A percentile compares a stretch with the other conserved stretches of the same genome.
phyloP scores from a whole-genome alignment of 108 stramenopile genomes.

The Nitzschia sp. region DNA sequence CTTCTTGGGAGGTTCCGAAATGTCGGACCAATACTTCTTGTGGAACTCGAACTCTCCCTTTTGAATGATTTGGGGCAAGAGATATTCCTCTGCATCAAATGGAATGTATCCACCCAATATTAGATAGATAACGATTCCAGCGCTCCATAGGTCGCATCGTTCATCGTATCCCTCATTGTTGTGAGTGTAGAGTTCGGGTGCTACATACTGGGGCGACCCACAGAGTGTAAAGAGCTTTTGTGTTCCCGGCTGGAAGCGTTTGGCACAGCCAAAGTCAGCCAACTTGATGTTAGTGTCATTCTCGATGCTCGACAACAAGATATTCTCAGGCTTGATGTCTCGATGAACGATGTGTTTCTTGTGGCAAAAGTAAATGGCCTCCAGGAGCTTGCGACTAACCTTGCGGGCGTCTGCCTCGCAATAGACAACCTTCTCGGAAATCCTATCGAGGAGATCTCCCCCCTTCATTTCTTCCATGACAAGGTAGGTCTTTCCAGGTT shows the following conservation, averaged over 20 bases:
- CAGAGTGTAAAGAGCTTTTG: slow-evolving; percentile 57
- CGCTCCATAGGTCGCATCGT: slow-evolving; percentile 72
- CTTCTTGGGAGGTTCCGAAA: slow-evolving; percentile 55
- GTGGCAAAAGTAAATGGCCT: slow-evolving; percentile 63
- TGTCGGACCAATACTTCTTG: slow-evolving; percentile 38
- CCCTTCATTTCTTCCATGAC: slow-evolving; percentile 75
- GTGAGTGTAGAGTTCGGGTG: slow-evolving; percentile 63
- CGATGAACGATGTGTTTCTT: slow-evolving; percentile 69
- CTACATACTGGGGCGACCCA: slow-evolving; percentile 79
- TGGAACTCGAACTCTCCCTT: slow-evolving; percentile 41
- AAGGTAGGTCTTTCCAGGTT: slow-evolving; percentile 45
- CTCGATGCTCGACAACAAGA: slow-evolving; percentile 47
- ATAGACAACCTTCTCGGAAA: slow-evolving; percentile 60
- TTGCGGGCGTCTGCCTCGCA: slow-evolving; percentile 68
- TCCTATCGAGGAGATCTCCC: slow-evolving; percentile 83
- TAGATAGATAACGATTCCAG: slow-evolving; percentile 73
- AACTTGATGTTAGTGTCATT: slow-evolving; percentile 76
- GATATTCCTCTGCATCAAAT: slow-evolving; percentile 33
- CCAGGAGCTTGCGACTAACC: slow-evolving; percentile 46
- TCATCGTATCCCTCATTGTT: slow-evolving; percentile 58
- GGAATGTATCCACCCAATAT: slow-evolving; percentile 69
- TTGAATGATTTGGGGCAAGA: slow-evolving; percentile 25
- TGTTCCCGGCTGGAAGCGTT: slow-evolving; percentile 32
- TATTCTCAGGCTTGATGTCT: slow-evolving; percentile 84
- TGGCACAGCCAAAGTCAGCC: slow-evolving; percentile 88